Base-by-base conservation (phyloP, 371 early-diverging fungal genomes). In the Saksenaea oblongispora region DNA sequence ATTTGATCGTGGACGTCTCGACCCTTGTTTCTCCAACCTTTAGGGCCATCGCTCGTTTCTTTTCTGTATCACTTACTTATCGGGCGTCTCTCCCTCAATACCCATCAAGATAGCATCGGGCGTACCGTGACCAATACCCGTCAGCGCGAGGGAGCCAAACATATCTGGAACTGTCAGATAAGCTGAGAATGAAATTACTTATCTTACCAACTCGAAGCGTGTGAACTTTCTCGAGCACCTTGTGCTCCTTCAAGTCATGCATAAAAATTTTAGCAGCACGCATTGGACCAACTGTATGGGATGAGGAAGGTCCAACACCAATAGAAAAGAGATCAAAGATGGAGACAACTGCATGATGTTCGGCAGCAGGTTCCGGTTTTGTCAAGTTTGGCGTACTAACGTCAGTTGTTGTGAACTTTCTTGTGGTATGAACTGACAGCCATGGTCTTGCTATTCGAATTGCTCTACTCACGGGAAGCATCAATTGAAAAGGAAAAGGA, bases 271-370 rank as follows among this genome's bases (percentile, higher is more conserved):
- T 93, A 24, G 95, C 95, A 14, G 98, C 96, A 34, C 98, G 88
- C 96, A 97, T 96, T 4, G 98, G 98, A 15, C 98, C 98, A 15
- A 96, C 96, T 0, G 93, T 93, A 69, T 93, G 92, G 53, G 93
- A 91, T 71, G 93, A 93, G 18, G 93, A 93, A 1, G 98, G 98
- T 0, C 98, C 98, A 17, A 97, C 91, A 34, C 98, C 96, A 58
- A 97, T 95, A 22, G 94, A 94, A 71, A 95, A 97, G 65, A 97
- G 70, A 82, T 97, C 96, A 82, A 97, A 97, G 8, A 94, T 92
- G 41, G 93, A 93, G 5, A 96, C 93, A 2, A 95, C 96, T 31
- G 97, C 97, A 71, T 96, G 95, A 47, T 80, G 81, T 28, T 84
- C 84, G 3, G 54, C 56, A 11, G 58, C 22, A 10, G 10, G 51